These are phyloP conservation scores for Thielaviopsis musarum DNA, from an alignment of 2,329 filamentous ascomycete genomes.

Conservation along the genomic window DNA sequence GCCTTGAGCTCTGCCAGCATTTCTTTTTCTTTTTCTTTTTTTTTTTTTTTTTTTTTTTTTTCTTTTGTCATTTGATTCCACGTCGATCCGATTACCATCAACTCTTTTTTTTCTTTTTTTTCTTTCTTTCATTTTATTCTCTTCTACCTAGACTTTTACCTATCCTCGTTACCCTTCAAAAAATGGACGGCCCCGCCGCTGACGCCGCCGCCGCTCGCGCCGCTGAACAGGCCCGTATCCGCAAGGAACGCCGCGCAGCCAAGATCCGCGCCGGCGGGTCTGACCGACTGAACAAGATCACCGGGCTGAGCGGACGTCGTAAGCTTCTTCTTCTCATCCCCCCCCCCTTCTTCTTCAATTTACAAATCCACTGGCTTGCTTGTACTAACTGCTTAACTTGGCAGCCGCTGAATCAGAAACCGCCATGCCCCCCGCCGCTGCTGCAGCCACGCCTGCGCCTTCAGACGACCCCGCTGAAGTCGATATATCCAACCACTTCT, in stretches of 20 bases:
- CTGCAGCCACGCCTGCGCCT: constrained; percentile 17
- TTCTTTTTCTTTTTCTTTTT: background rate
- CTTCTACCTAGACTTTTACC: constrained; percentile 9
- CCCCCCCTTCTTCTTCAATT: no score
- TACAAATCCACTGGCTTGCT: no score
- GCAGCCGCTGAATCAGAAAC: background rate
- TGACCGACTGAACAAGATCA: constrained; percentile 57
- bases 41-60: no score
- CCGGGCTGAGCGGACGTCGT: constrained; percentile 24
- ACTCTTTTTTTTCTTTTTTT: no score
- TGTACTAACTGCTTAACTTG: no score
- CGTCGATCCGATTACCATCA: no score
- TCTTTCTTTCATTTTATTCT: no score
- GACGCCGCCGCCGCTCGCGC: constrained; percentile 36
- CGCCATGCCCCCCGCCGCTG: constrained; percentile 5
- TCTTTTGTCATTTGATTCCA: no score
- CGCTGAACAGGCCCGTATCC: constrained; percentile 51
- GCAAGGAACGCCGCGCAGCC: constrained; percentile 63
- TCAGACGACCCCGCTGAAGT: constrained; percentile 54
- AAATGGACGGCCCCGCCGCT: constrained; percentile 16
- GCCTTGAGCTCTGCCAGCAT: no score
- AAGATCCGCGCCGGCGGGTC: constrained; percentile 60
- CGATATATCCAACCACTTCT: constrained; percentile 63
- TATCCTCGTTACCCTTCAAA: background rate
- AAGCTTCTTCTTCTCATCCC: no score